Conservation (phyloP, 2,329 filamentous ascomycete genomes). For the Stachybotrys chartarum region DNA sequence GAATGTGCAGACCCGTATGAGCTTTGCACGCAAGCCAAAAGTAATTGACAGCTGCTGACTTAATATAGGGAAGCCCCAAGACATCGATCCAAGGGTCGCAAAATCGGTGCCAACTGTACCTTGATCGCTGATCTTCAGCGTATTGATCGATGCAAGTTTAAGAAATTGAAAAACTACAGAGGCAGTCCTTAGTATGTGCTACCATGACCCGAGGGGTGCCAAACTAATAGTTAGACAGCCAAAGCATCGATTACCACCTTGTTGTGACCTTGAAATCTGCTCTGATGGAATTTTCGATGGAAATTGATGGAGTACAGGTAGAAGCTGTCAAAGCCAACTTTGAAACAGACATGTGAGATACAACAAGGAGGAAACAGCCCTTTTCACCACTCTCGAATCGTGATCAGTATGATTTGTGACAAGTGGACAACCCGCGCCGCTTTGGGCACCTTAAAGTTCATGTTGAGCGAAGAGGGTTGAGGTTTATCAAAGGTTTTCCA, state of each 20-base stretch:
- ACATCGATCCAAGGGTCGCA: background rate
- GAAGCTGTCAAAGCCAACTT: background rate
- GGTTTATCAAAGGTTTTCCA: too few species aligned
- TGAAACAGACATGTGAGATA: background rate
- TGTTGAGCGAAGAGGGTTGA: too few species aligned
- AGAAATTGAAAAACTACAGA: background rate
- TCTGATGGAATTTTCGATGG: background rate
- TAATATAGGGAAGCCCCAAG: background rate
- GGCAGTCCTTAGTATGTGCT: background rate
- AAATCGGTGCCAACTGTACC: background rate
- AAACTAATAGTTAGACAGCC: background rate
- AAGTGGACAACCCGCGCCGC: background rate
- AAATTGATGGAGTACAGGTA: background rate
- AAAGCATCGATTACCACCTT: background rate
- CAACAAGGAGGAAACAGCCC: background rate
- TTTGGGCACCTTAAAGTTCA: background rate
- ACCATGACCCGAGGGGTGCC: background rate
- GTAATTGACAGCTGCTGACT: background rate
- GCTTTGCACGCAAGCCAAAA: background rate
- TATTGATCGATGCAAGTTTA: background rate
- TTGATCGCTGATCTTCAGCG: background rate
- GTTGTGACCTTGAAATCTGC: background rate
- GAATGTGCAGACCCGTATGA: background rate
- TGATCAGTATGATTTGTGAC: background rate
- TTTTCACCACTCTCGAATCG: background rate